Percentiles rank a stretch among this genome's conserved stretches.
Evolutionary conservation across 1,284 basidiomycete species (phyloP).

Genomic region (Hemileia vastatrix): DNA sequence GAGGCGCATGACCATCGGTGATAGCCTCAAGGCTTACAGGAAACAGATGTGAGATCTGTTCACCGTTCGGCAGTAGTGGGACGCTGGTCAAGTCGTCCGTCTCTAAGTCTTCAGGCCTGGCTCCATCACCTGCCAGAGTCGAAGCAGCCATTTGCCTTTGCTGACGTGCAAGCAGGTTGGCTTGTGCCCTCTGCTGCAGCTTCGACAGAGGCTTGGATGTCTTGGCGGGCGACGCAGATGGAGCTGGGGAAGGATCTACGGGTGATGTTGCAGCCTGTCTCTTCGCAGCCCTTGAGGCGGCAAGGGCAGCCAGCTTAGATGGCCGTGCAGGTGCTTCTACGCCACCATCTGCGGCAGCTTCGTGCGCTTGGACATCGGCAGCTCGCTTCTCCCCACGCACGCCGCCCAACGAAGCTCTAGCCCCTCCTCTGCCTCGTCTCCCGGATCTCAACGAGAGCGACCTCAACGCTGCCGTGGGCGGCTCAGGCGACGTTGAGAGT

Average conservation of each 20-base stretch:
- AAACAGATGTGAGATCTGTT: constrained; percentile 38
- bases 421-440: too few relatives aligned
- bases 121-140: constrained; percentile 40
- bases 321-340: constrained; percentile 25
- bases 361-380: constrained; percentile 4
- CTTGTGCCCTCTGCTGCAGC: constrained; percentile 50
- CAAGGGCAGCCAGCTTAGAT: constrained; percentile 41
- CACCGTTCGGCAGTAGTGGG: neutral
- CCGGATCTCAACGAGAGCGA: too few relatives aligned
- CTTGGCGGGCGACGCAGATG: constrained; percentile 55
- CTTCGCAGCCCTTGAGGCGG: constrained; percentile 52
- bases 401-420: too few relatives aligned
- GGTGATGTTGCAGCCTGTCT: constrained; percentile 23
- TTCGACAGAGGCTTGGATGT: constrained; percentile 50
- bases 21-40: constrained; percentile 23
- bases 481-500: too few relatives aligned
- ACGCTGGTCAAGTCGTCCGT: constrained; percentile 12
- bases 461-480: too few relatives aligned
- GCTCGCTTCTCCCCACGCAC: too few relatives aligned
- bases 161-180: constrained; percentile 23
- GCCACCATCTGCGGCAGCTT: constrained; percentile 54
- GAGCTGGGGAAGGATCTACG: constrained; percentile 9
- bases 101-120: constrained; percentile 28
- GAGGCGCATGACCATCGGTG: constrained; percentile 44
- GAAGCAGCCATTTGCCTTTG: too few relatives aligned